Percentiles rank a stretch among this genome's conserved stretches.
Conservation (phyloP, 1,284 basidiomycete genomes). For the Cutaneotrichosporon mucoides region DNA sequence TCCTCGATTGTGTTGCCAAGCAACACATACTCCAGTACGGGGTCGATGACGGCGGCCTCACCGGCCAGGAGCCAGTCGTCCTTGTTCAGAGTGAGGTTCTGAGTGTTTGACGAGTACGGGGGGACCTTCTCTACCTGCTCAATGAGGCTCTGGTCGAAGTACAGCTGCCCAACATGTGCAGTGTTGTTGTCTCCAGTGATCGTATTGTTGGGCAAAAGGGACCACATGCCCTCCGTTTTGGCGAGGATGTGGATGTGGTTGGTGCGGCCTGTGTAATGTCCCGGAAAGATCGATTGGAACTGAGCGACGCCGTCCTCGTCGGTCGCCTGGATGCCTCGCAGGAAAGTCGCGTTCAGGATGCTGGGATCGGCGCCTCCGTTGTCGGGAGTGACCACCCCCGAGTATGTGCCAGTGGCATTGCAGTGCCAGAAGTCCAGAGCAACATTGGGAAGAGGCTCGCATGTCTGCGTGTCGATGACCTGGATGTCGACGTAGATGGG, state of each 20-base stretch:
- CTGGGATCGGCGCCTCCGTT: slow-evolving; percentile 31
- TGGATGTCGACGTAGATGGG: no score
- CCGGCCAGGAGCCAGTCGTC: no score
- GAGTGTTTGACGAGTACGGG: slow-evolving; percentile 47
- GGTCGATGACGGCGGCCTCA: no score
- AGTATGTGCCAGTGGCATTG: slow-evolving; percentile 52
- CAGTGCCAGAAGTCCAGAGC: slow-evolving; percentile 65
- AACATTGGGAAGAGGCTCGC: slow-evolving; percentile 51
- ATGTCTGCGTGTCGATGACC: no score
- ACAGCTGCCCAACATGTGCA: slow-evolving; percentile 52
- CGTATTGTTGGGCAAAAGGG: slow-evolving; percentile 28
- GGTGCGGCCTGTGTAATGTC: slow-evolving; percentile 51
- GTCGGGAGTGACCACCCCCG: slow-evolving; percentile 47
- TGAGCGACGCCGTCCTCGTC: slow-evolving; percentile 63
- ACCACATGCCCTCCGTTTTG: slow-evolving; percentile 13
- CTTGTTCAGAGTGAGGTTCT: slow-evolving; percentile 13
- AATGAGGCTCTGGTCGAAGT: slow-evolving; percentile 51
- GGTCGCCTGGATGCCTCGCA: slow-evolving; percentile 65
- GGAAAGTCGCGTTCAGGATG: slow-evolving; percentile 51
- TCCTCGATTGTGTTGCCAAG: no score
- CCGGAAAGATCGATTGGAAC: slow-evolving; percentile 67
- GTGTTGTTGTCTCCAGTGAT: slow-evolving; percentile 40
- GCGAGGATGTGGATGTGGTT: slow-evolving; percentile 26
- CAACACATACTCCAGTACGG: no score
- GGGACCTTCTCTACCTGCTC: slow-evolving; percentile 41